Conservation (phyloP, 2,329 filamentous ascomycete genomes). For the Xylariomycetidae sp. region DNA sequence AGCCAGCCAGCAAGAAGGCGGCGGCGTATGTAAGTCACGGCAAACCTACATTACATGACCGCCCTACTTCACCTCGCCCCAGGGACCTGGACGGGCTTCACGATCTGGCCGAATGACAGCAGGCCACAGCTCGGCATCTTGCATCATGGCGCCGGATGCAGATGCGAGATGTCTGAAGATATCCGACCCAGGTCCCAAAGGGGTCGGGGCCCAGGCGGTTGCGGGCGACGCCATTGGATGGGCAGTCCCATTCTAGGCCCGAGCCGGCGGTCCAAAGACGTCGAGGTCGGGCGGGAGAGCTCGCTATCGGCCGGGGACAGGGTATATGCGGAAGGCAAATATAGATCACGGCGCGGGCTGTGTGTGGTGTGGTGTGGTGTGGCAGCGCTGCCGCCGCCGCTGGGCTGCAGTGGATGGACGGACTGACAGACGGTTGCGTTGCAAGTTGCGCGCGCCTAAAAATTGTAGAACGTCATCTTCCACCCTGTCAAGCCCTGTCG, state of each 20-base stretch:
- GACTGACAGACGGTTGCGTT: slow-evolving; percentile 1
- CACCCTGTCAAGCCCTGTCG: no score
- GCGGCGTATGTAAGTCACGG: no score
- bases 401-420: slow-evolving; percentile 2
- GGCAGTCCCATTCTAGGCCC: slow-evolving; percentile 13
- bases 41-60: no score
- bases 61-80: no score
- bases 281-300: slow-evolving; percentile 5
- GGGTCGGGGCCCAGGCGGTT: slow-evolving; percentile 5
- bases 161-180: slow-evolving; percentile 4
- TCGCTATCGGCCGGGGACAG: slow-evolving; percentile 9
- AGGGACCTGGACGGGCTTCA: no score
- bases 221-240: slow-evolving; percentile 15
- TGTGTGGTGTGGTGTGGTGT: background rate
- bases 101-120: slow-evolving; percentile 1
- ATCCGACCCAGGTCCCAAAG: slow-evolving; percentile 3
- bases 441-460: slow-evolving; percentile 5
- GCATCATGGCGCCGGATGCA: slow-evolving; percentile 7
- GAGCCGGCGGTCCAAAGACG: slow-evolving; percentile 7
- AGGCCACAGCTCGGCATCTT: slow-evolving; percentile 4
- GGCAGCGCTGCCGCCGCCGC: background rate
- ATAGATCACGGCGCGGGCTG: slow-evolving; percentile 12
- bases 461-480: slow-evolving; percentile 1
- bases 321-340: slow-evolving; percentile 8
- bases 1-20: no score